Conservation (phyloP, 345 rosid genomes). For the Leavenworthia alabamica region DNA sequence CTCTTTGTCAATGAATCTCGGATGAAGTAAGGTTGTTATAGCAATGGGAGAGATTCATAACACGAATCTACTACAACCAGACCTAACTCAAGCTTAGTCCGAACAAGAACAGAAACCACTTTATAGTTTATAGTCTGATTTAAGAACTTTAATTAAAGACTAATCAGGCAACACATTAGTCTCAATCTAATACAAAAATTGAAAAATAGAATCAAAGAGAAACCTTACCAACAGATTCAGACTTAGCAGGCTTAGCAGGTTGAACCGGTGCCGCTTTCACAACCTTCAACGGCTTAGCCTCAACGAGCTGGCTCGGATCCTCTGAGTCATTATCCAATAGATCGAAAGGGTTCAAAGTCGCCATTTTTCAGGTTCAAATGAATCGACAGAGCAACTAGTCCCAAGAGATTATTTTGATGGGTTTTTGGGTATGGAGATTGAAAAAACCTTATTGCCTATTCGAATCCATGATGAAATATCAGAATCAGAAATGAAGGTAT, state of each 20-base stretch:
- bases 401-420: not conserved
- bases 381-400: constrained; percentile 11
- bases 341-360: constrained; percentile 75
- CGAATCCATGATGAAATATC: constrained; percentile 18
- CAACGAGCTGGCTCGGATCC: constrained; percentile 54
- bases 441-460: constrained; percentile 6
- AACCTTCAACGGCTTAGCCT: constrained; percentile 42
- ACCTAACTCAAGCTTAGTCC: not conserved
- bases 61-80: not conserved
- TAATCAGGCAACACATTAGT: not conserved
- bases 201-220: not conserved
- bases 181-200: not conserved
- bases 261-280: constrained; percentile 33
- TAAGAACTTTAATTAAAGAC: no score
- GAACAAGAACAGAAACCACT: not conserved
- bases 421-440: not conserved
- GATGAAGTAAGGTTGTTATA: not conserved
- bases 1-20: not conserved
- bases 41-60: not conserved
- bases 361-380: constrained; percentile 38
- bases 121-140: not conserved
- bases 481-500: constrained; percentile 21
- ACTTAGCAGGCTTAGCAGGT: constrained; percentile 51
- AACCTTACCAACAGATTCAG: no score
- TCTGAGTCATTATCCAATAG: constrained; percentile 69